These are phyloP conservation scores for Pythium brachiatum DNA, from an alignment of 352 stramenopile genomes.

Conservation along the genomic window DNA sequence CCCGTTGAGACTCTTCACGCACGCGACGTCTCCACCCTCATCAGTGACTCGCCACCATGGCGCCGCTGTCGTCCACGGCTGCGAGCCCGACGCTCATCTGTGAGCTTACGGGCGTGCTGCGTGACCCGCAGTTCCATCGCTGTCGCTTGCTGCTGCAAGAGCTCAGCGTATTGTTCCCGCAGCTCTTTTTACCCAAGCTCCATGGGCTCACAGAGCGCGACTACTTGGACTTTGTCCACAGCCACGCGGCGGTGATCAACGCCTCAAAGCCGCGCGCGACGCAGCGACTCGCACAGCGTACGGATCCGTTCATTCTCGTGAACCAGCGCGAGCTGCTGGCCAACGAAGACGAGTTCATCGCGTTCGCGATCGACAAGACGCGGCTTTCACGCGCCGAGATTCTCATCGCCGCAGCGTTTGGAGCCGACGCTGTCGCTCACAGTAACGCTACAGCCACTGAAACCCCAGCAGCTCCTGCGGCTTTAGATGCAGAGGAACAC, in stretches of 20 bases:
- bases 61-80: neutral
- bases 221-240: constrained; percentile 43
- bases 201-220: constrained; percentile 51
- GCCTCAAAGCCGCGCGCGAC: constrained; percentile 20
- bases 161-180: constrained; percentile 44
- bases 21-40: neutral
- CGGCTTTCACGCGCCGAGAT: constrained; percentile 50
- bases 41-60: neutral
- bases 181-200: constrained; percentile 47
- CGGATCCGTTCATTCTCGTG: constrained; percentile 51
- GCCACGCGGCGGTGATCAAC: constrained; percentile 32
- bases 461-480: constrained; percentile 24
- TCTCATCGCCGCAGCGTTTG: constrained; percentile 54
- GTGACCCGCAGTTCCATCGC: constrained; percentile 60
- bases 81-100: constrained; percentile 25
- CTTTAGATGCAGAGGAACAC: constrained; percentile 45
- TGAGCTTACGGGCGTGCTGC: constrained; percentile 57
- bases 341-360: constrained; percentile 55
- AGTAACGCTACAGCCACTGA: neutral
- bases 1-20: neutral
- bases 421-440: constrained; percentile 12
- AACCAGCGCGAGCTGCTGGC: constrained; percentile 46
- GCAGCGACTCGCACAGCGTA: constrained; percentile 26
- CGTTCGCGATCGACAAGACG: constrained; percentile 50
- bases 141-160: constrained; percentile 60